Base-by-base conservation (phyloP, 2,329 filamentous ascomycete species). In the Orbilia quercus region DNA sequence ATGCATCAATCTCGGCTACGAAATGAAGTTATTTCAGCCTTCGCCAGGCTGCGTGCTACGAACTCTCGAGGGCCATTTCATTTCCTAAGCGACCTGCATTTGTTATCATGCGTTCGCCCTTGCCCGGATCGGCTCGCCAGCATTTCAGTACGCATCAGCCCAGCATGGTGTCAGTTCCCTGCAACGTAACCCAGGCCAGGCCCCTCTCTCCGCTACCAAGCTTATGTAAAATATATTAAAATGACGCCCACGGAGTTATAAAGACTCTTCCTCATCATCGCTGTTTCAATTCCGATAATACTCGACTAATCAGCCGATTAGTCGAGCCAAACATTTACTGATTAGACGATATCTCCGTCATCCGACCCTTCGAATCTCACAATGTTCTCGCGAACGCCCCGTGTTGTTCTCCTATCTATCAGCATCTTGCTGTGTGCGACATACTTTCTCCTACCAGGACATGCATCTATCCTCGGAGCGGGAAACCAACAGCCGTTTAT, bases 391-490 rank as follows among this genome's bases (percentile, higher is more conserved):
- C 69, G 69, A 51, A 14, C 38, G 1, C 45, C 45, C 9, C 69
- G 69, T 45, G 69, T 65, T 57, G 38, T 53, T 22, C 45, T 62
- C 18, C 48, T 65, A 25, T 54, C 53, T 28, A 18, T 73, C 31
- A 28, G 45, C n/a, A 53, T 31, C 4, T 42, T 66, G 22, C 34
- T 66, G 20, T 60, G 45, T 31, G 59, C 54, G 6, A 73, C 69
- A 34, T 73, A 73, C n/a, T 11, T 73, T n/a, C 54, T 73, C 40
- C 31, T 73, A 2, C 69, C 60, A 7, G 54, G 69, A 9, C 60
- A 73, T 48, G 69, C 69, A 7, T 73, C 69, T 18, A 54, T 58
- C n/a, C 28, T 69, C 7, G 70, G 58, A 57, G 18, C 58, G 23
- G 58, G 36, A 12, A 31, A 34, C 25, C 63, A 74, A 14, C 42